These are phyloP conservation scores for Clitopilus passeckerianus DNA, from an alignment of 768 basidiomycete species.

Conservation along the genomic window DNA sequence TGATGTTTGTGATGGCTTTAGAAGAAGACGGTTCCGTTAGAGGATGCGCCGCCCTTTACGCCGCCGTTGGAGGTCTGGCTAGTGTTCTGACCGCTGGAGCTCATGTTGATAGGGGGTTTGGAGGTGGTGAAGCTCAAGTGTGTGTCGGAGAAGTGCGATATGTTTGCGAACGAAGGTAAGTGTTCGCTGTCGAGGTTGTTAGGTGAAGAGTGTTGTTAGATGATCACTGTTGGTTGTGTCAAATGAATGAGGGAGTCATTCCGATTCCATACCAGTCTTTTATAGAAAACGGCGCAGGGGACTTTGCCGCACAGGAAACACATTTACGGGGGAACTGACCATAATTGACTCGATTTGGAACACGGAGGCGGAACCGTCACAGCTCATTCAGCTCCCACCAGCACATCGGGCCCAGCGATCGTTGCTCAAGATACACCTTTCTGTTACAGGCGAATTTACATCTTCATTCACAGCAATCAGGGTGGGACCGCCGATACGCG, in stretches of 20 bases:
- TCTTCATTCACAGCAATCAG: slow-evolving; percentile 1
- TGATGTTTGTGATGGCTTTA: slow-evolving; percentile 23
- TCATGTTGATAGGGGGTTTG: slow-evolving; percentile 29
- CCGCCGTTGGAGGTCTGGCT: slow-evolving; percentile 32
- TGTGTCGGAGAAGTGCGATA: slow-evolving; percentile 1
- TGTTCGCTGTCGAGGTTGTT: slow-evolving; percentile 5
- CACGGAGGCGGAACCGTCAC: slow-evolving; percentile 21
- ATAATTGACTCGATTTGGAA: slow-evolving; percentile 37
- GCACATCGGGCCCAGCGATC: background rate
- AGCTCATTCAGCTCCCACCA: slow-evolving; percentile 17
- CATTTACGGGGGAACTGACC: slow-evolving; percentile 24
- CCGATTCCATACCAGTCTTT: slow-evolving; percentile 13
- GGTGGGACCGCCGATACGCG: background rate
- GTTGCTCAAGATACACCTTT: background rate
- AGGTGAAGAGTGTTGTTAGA: slow-evolving; percentile 4
- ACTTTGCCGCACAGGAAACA: slow-evolving; percentile 24
- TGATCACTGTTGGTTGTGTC: background rate
- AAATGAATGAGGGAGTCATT: slow-evolving; percentile 24
- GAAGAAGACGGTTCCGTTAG: slow-evolving; percentile 57
- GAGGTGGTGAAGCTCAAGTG: slow-evolving; percentile 8
- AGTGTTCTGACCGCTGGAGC: slow-evolving; percentile 29
- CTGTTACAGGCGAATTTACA: background rate
- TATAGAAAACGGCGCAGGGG: slow-evolving; percentile 19
- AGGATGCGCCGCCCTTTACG: slow-evolving; percentile 45
- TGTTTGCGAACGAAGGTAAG: slow-evolving; percentile 3